Evolutionary conservation across 2,329 filamentous ascomycete species (phyloP), one percentile per base, ranked within the genome.

Genomic region (Beauveria bassiana): DNA sequence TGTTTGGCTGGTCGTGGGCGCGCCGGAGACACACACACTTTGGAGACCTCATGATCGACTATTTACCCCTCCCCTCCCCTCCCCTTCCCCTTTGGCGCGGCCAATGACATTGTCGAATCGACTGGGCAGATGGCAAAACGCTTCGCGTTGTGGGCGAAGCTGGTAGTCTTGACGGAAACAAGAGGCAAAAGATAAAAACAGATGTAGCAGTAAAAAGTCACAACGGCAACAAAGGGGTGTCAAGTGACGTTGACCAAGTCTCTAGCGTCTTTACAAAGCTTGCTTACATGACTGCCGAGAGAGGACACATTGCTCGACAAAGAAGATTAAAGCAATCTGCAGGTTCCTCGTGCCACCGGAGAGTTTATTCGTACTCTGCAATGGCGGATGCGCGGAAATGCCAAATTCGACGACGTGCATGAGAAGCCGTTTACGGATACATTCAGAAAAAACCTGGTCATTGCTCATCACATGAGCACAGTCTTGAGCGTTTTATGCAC

Each of bases 31-130:
- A 59, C 31, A 38, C 34, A 38, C 34, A 38, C 56, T 53, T 60
- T 52, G 38, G 45, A 34, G 57, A 53, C 57, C 57, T 60, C 57
- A 60, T 60, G 57, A 60, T 60, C 49, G 45, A 22, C 56, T 28
- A 14, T 8, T 14, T 18, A 20, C 55, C 28, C 31, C 20, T 34
- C 22, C 31, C 24, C 24, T 26, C 24, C 24, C 24, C n/a, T 26
- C 47, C 43, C 16, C 43, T 22, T 24, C n/a, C 22, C 49, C 20
- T 22, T 40, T 12, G 14, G 16, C 14, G 22, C 22, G 16, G 57
- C 57, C 57, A 60, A 60, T 60, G 38, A 53, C 6, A 22, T 22
- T 45, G 18, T 12, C 28, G n/a, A 46, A 34, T 46, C 26, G 12
- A 31, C 22, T 38, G 4, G 34, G 34, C 10, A 24, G 24, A 47